A percentile compares a stretch with the other conserved stretches of the same genome.
Evolutionary conservation across 306 rosid species (phyloP).

Genomic region (Glycine latifolia): DNA sequence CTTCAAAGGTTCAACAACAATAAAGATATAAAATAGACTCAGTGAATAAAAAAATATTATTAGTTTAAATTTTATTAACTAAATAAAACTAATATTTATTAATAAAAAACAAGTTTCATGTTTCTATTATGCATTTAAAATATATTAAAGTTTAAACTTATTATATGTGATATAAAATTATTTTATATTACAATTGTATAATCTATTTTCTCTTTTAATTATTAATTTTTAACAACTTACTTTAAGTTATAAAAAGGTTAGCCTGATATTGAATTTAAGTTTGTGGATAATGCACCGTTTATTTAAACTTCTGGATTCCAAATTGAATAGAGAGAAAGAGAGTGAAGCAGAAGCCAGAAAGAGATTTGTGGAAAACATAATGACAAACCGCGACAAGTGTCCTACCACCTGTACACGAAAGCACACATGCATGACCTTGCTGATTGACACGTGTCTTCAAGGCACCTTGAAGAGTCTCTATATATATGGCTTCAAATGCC

Average conservation of each 20-base stretch:
- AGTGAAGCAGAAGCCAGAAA: not conserved
- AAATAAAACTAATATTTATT: no score
- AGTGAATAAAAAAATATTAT: no score
- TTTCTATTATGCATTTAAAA: no score
- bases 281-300: slow-evolving; percentile 53
- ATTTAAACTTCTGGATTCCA: slow-evolving; percentile 32
- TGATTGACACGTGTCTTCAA: slow-evolving; percentile 62
- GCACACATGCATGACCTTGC: slow-evolving; percentile 53
- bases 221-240: not conserved
- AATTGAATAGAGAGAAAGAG: not conserved
- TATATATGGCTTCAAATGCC: slow-evolving; percentile 43
- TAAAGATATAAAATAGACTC: no score
- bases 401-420: slow-evolving; percentile 68
- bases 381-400: slow-evolving; percentile 63
- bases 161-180: no score
- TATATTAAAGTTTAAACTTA: no score
- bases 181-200: no score
- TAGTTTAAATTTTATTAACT: no score
- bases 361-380: not conserved
- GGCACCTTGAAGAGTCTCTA: slow-evolving; percentile 22
- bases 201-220: no score
- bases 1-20: no score
- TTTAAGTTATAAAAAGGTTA: not conserved
- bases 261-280: not conserved
- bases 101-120: no score